Evolutionary conservation across 352 stramenopile genomes (phyloP).

Genomic region (Thalassiosira livingstoniorum): DNA sequence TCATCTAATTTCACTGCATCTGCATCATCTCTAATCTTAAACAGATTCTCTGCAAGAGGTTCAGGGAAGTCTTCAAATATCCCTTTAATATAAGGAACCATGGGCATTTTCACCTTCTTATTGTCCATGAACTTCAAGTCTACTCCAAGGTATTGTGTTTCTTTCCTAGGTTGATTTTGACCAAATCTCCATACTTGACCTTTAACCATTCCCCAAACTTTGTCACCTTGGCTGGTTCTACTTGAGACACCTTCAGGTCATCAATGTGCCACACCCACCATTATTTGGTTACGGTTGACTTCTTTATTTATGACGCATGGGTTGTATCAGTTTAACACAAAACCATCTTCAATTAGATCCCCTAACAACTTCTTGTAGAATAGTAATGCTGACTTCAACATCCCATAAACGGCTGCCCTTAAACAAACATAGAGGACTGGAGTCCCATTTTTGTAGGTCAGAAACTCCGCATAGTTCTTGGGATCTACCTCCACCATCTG

Average conservation of each 20-base stretch:
- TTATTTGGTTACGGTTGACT: constrained; percentile 59
- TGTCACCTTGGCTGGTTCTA: constrained; percentile 11
- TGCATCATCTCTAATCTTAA: constrained; percentile 17
- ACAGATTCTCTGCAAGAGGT: constrained; percentile 33
- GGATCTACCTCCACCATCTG: constrained; percentile 34
- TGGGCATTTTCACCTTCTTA: constrained; percentile 31
- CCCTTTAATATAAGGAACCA: constrained; percentile 42
- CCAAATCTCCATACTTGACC: constrained; percentile 10
- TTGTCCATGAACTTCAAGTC: constrained; percentile 35
- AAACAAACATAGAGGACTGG: constrained; percentile 36
- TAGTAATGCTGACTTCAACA: constrained; percentile 31
- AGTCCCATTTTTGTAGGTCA: neutral
- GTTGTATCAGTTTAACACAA: constrained; percentile 62
- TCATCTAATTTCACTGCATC: constrained; percentile 17
- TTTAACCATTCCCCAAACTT: constrained; percentile 6
- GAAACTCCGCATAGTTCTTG: constrained; percentile 19
- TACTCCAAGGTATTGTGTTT: constrained; percentile 56
- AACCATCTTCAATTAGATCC: neutral
- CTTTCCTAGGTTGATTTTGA: constrained; percentile 20
- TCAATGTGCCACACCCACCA: constrained; percentile 58
- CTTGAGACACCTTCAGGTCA: constrained; percentile 50
- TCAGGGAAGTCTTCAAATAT: constrained; percentile 19
- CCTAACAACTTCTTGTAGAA: constrained; percentile 58
- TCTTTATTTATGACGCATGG: constrained; percentile 63
- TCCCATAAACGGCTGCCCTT: constrained; percentile 56